Evolutionary conservation across 2,329 filamentous ascomycete genomes (phyloP).

Genomic region (Neofusicoccum laricinum): DNA sequence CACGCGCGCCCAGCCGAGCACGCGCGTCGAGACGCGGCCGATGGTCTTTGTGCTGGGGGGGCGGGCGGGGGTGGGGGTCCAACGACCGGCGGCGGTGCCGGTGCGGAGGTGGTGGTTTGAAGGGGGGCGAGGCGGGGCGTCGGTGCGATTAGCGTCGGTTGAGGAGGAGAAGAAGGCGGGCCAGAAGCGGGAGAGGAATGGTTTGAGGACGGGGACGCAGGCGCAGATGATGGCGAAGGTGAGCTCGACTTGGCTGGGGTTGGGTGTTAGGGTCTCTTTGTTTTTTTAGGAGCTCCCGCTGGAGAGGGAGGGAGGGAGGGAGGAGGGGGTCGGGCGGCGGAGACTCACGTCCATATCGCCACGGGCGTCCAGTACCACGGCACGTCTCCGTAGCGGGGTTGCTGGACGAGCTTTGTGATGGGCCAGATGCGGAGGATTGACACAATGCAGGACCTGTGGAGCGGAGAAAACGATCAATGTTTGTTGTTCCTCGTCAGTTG

Average conservation of each 20-base stretch:
- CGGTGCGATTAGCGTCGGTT: no score
- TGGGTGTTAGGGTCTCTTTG: no score
- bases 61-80: background rate
- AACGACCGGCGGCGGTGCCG: background rate
- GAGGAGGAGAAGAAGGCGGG: background rate
- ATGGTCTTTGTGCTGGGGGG: no score
- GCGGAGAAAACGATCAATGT: background rate
- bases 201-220: constrained; percentile 3
- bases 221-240: constrained; percentile 10
- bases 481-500: background rate
- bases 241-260: background rate
- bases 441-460: background rate
- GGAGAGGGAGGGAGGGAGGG: no score
- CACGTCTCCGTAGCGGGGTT: background rate
- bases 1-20: no score
- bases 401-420: background rate
- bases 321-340: background rate
- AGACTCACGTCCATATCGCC: background rate
- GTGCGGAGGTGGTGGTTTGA: background rate
- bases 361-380: background rate
- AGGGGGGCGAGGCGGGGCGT: background rate
- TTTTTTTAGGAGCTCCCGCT: no score
- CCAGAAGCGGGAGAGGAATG: constrained; percentile 1
- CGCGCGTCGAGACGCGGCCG: no score
- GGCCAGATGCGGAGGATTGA: constrained; percentile 1